Base-by-base conservation (phyloP, 1,284 basidiomycete genomes). In the Retiboletus flavoniger region DNA sequence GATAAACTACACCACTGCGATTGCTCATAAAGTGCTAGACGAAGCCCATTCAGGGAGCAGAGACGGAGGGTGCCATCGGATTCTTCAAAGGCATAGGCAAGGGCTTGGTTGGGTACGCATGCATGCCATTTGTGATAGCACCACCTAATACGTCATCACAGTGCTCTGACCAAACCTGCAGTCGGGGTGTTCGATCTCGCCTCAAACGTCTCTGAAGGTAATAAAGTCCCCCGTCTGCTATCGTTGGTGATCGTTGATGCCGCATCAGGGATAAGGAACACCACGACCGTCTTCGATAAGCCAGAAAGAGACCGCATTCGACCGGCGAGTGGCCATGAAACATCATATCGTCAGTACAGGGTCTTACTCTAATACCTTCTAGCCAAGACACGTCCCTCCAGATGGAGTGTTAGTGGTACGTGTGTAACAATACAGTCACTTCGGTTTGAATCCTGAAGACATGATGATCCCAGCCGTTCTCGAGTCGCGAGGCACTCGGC, bases 21-120 rank as follows among this genome's bases (percentile, higher is more conserved):
- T 35, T 46, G 7, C 51, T 52, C 39, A 61, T 29, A 16, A 41
- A 48, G 16, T 49, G 39, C 47, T 63, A 91, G 87, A 86, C 92
- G 74, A 96, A 98, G 68, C 97, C 97, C 0, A 85, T 99, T 44
- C 95, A 99, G 72, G 97, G 97, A 5, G 97, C 97, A 1, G 96
- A 99, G 70, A 82, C 86, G 14, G 95, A 90, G 63, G 97, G 97
- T 7, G 95, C 97, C 0, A 78, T 92, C 34, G 97, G 97, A 5
- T 99, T 99, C 75, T 93, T 98, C 78, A 98, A 97, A 72, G 97
- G 97, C 13, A 85, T 99, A 29, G 97, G 97, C 14, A 98, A 97
- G 71, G 96, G 96, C 10, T 77, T 98, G 50, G 93, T 98, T 53
- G 96, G 96, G 88, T 93, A 68, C 54, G 84, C 70, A 29, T 50